Percentiles rank a stretch among this genome's conserved stretches.
phyloP scores from a whole-genome alignment of 306 rosid species.

The Oemleria cerasiformis region DNA sequence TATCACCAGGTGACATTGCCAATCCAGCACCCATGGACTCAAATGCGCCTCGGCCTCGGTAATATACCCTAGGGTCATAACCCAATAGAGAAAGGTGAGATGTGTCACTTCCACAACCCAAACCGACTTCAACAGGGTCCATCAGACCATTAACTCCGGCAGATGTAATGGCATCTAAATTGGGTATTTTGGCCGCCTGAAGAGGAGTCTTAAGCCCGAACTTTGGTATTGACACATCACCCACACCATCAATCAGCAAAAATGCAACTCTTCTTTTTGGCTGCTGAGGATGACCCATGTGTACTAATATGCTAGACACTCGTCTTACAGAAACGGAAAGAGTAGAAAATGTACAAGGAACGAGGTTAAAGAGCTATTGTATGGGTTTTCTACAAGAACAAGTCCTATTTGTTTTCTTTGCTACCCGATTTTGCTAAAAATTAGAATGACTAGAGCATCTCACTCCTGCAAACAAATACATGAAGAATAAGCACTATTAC shows the following conservation, averaged over 20 bases:
- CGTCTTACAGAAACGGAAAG: not conserved
- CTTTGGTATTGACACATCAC: slow-evolving; percentile 86
- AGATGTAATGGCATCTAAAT: slow-evolving; percentile 85
- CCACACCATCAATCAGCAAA: slow-evolving; percentile 91
- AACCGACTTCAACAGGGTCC: slow-evolving; percentile 98
- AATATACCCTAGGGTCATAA: slow-evolving; percentile 85
- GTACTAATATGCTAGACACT: slow-evolving; percentile 6
- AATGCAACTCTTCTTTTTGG: slow-evolving; percentile 90
- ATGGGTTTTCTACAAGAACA: not conserved
- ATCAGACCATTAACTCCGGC: slow-evolving; percentile 89
- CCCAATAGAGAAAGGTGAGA: slow-evolving; percentile 96
- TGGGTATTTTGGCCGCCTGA: slow-evolving; percentile 70
- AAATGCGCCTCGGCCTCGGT: slow-evolving; percentile 92
- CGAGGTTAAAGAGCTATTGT: not conserved
- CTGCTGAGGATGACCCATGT: slow-evolving; percentile 48
- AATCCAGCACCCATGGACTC: slow-evolving; percentile 99
- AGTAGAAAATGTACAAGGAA: slow-evolving; percentile 7
- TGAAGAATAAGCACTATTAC: not conserved
- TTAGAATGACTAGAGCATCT: slow-evolving; percentile 23
- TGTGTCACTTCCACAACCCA: slow-evolving; percentile 97
- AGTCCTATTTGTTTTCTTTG: not conserved
- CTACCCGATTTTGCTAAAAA: not conserved
- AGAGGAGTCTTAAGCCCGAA: slow-evolving; percentile 81
- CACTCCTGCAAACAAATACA: slow-evolving; percentile 28
- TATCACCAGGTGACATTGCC: slow-evolving; percentile 98